Evolutionary conservation across 2,329 filamentous ascomycete species (phyloP), one percentile per base, ranked within the genome.

Genomic region (Colletotrichum theobromicola): DNA sequence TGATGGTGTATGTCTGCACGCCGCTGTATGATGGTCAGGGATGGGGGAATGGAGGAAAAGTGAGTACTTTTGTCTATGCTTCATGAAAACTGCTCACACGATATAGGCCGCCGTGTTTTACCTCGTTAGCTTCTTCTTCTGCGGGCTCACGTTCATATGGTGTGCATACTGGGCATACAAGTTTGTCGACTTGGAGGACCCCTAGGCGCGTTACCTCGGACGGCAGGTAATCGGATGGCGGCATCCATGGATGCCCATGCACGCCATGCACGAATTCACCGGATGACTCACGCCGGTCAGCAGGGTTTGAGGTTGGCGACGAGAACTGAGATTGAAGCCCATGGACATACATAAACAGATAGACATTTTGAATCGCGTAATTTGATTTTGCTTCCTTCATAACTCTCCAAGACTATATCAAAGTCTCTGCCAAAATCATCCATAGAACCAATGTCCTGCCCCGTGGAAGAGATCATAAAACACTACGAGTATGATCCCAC

Each of bases 161-260:
- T 80, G 79, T n/a, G 79, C 79, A 5, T 80, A 78, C 28, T 80
- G 79, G 79, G 77, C 78, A 7, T 80, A 81, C 63, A 76, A 57
- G 16, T 79, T 79, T 72, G 79, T 79, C 13, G 69, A 77, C 21
- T 60, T 78, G 37, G 70, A 67, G n/a, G 67, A 76, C 18, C 75
- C 75, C 3, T 76, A 61, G 32, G 64, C 30, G 9, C 35, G 7
- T 28, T 42, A 18, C 24, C 5, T 42, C 18, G 32, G n/a, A 12
- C 8, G 18, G 24, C 13, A 55, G 57, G n/a, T 5, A 57, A n/a
- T 16, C 64, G 50, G 64, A 37, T n/a, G 9, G n/a, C 42, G 10
- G 42, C 42, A 50, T 3, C n/a, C 42, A 28, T 61, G 42, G 26
- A 53, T 32, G 32, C 30, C 13, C 21, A 46, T 60, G 50, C 50